phyloP scores from a whole-genome alignment of 2,329 filamentous ascomycete species.

The Paraphoma chrysanthemicola region DNA sequence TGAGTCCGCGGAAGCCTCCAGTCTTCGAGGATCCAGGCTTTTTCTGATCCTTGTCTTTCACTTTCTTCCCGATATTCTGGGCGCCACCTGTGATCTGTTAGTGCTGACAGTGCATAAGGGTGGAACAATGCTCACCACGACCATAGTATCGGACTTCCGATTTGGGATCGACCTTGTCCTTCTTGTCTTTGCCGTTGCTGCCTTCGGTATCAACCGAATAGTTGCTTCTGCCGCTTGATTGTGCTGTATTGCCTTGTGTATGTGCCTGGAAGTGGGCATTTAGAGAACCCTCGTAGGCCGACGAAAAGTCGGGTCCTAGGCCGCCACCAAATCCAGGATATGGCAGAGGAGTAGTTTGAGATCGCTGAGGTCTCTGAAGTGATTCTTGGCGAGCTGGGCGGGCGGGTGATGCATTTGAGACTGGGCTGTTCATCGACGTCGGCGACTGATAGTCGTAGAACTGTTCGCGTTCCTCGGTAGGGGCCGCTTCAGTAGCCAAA shows the following conservation, averaged over 20 bases:
- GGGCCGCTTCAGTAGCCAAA: slow-evolving; percentile 22
- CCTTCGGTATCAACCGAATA: slow-evolving; percentile 48
- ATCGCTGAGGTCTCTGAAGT: slow-evolving; percentile 26
- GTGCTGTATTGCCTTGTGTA: slow-evolving; percentile 16
- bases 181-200: slow-evolving; percentile 45
- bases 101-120: slow-evolving; percentile 33
- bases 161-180: slow-evolving; percentile 55
- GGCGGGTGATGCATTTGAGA: slow-evolving; percentile 22
- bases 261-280: slow-evolving; percentile 32
- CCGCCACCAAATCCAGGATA: slow-evolving; percentile 34
- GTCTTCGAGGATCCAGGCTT: slow-evolving; percentile 53
- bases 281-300: slow-evolving; percentile 40
- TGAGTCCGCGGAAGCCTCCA: slow-evolving; percentile 50
- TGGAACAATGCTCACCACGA: slow-evolving; percentile 55
- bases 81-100: slow-evolving; percentile 53
- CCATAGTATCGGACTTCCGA: slow-evolving; percentile 62
- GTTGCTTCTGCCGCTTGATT: slow-evolving; percentile 50
- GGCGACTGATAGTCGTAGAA: slow-evolving; percentile 41
- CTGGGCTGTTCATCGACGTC: slow-evolving; percentile 29
- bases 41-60: slow-evolving; percentile 56
- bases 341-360: slow-evolving; percentile 25
- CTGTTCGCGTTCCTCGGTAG: slow-evolving; percentile 36
- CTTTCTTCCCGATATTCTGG: slow-evolving; percentile 60
- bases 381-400: slow-evolving; percentile 40
- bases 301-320: slow-evolving; percentile 34